phyloP scores from a whole-genome alignment of 495 filamentous ascomycete genomes.

The Hypoxylon cercidicola region DNA sequence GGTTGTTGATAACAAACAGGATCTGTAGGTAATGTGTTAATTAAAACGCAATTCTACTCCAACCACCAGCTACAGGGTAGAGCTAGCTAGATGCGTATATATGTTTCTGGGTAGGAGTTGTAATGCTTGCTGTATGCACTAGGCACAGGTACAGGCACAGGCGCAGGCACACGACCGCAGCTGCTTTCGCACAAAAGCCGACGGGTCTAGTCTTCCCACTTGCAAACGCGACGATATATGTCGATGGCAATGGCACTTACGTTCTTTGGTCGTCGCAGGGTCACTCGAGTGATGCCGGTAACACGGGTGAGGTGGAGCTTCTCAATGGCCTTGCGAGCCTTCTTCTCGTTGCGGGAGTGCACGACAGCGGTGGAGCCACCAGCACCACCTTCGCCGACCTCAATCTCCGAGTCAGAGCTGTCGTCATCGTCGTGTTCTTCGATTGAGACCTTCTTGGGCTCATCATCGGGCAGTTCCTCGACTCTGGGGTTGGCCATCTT shows the following conservation, averaged over 20 bases:
- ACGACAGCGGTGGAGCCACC: slow-evolving; percentile 87
- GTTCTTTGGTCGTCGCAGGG: slow-evolving; percentile 97
- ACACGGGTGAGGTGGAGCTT: slow-evolving; percentile 98
- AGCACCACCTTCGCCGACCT: slow-evolving; percentile 76
- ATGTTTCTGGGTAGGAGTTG: not conserved
- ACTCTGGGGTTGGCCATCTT: slow-evolving; percentile 97
- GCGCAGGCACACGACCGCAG: no score
- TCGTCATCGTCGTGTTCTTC: slow-evolving; percentile 80
- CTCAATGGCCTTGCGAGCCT: slow-evolving; percentile 96
- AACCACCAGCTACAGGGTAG: not conserved
- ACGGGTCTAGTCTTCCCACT: not conserved
- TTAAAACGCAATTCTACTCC: not conserved
- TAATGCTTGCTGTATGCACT: not conserved
- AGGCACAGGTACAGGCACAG: no score
- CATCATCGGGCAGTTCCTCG: slow-evolving; percentile 95
- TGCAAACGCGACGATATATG: not conserved
- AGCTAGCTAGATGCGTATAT: not conserved
- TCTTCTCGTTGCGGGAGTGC: slow-evolving; percentile 99
- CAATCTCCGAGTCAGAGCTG: slow-evolving; percentile 79
- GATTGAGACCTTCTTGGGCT: slow-evolving; percentile 77
- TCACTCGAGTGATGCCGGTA: slow-evolving; percentile 96
- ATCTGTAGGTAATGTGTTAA: slow-evolving; percentile 69
- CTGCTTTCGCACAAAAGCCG: not conserved
- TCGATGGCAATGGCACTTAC: slow-evolving; percentile 64
- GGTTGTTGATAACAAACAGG: slow-evolving; percentile 98